Base-by-base conservation (phyloP, 2,329 filamentous ascomycete genomes). In the Ilyonectria mors-panacis region DNA sequence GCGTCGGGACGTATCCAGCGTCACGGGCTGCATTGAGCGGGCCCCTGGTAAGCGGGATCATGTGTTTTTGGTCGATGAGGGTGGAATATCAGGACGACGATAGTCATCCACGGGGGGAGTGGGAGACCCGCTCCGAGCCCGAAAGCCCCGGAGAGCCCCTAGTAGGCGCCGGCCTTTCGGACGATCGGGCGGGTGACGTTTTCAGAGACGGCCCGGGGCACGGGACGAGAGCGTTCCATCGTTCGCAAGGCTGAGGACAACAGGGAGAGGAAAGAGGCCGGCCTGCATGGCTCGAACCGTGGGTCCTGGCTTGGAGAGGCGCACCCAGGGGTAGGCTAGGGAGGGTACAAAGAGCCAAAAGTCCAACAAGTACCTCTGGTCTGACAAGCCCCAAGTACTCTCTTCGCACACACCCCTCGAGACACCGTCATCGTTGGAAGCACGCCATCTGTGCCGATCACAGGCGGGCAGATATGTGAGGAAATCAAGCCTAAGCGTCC, bases 351-450 rank as follows among this genome's bases (percentile, higher is more conserved):
- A 44, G 39, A 6, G 37, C 12, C 35, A 42, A 42, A n/a, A 42
- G 15, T 42, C n/a, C 15, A 17, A 37, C 35, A 67, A 58, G 65
- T 70, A 73, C 73, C 65, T 75, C 56, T 48, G 15, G 59, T 71
- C 71, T 71, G 71, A 74, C 70, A 23, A 61, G 47, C 58, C 45
- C 54, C 50, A 61, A 67, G 72, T 75, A 71, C 57, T 55, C 37
- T 30, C 35, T 55, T 45, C 7, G 19, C 15, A 60, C 53, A 57
- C 62, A 33, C 58, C 44, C 54, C 59, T 44, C 35, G 9, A 7
- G 28, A 15, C 23, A 37, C 33, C 48, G n/a, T 30, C 47, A 23
- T 56, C 33, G n/a, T 50, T 47, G 13, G 28, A 37, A 64, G 66
- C 56, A 66, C 62, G 53, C 59, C 67, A 60, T 65, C 8, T 19